phyloP scores from a whole-genome alignment of 2,329 filamentous ascomycete genomes.

The Talaromyces sp. region DNA sequence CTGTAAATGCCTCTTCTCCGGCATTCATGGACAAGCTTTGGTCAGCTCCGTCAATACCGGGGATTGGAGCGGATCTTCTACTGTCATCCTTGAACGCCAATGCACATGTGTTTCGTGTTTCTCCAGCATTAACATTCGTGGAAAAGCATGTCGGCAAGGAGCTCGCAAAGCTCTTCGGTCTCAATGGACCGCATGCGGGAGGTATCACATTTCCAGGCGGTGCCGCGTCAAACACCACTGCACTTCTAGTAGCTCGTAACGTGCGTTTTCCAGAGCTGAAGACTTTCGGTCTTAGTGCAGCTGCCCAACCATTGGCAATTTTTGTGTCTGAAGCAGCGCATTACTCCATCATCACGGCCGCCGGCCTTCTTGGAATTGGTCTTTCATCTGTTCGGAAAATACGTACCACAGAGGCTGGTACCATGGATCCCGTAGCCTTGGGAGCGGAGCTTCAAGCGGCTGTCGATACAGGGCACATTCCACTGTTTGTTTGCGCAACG shows the following conservation, averaged over 20 bases:
- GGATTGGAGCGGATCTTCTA: background rate
- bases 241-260: conserved; percentile 62
- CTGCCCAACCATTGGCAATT: background rate
- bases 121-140: background rate
- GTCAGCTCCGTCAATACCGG: background rate
- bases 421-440: background rate
- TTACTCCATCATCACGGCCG: background rate
- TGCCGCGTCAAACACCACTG: conserved; percentile 76
- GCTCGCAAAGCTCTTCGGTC: conserved; percentile 72
- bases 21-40: background rate
- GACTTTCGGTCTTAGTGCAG: background rate
- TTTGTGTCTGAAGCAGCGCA: background rate
- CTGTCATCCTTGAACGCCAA: background rate
- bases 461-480: background rate
- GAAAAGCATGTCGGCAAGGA: conserved; percentile 75
- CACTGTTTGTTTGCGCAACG: background rate
- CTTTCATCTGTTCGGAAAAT: background rate
- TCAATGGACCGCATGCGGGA: conserved; percentile 63
- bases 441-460: background rate
- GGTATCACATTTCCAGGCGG: conserved; percentile 77
- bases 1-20: background rate
- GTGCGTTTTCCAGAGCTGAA: background rate
- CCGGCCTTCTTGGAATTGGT: background rate
- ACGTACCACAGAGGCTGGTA: background rate
- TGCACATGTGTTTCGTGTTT: background rate